Base-by-base conservation (phyloP, 352 stramenopile species). In the Pythium insidiosum region DNA sequence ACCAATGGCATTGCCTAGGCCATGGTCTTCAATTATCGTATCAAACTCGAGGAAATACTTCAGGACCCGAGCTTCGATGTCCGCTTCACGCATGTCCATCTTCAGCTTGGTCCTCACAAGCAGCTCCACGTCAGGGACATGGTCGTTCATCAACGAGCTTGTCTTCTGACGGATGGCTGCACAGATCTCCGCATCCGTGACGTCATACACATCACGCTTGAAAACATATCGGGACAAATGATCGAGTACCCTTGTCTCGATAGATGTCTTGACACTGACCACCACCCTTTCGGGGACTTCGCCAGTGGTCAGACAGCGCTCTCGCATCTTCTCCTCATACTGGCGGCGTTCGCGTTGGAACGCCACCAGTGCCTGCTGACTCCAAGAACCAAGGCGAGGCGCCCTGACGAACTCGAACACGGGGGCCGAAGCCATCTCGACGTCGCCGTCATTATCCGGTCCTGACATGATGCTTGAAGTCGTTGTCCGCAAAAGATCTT, bases 31-130 rank as follows among this genome's bases (percentile, higher is more conserved):
- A 11, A 65, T 55, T 6, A 65, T 44, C 1, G 59, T 26, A 12
- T 61, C 50, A 5, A 18, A 61, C 3, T 10, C 13, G 28, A 31
- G 37, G 43, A 61, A 64, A 19, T 62, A 53, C 5, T 63, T 58
- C 1, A 61, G 36, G 5, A 61, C 35, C 2, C 49, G 40, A 0
- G 45, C 49, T 22, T 58, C 61, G 0, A 58, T 50, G 22, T 68
- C 43, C n/a, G 6, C 36, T 22, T 68, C 46, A 4, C 30, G 44
- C 5, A 61, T 12, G 15, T 53, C 28, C 41, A 57, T 58, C 23
- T 48, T 61, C 46, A 65, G 46, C 6, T 44, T 15, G 0, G 15
- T 1, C 0, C 41, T 15, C 20, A 68, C 61, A 19, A 63, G 18
- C 5, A 38, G 23, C 28, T 56, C 37, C 11, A 56, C 23, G 21